Conservation (phyloP, 306 rosid species). For the Sesbania bispinosa region DNA sequence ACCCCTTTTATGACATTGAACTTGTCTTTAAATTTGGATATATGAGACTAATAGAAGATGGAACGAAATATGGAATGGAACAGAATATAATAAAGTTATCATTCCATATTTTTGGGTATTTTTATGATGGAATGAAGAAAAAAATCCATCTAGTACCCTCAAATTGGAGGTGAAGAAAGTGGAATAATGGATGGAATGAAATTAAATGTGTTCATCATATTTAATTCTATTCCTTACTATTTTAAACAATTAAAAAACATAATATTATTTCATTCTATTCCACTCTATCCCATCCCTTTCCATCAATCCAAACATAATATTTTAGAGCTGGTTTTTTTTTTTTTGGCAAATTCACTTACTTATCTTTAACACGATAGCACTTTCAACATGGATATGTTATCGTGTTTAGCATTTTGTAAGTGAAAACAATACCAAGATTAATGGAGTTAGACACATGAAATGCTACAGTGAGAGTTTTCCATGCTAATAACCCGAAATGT, state of each 20-base stretch:
- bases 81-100: background rate
- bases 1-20: too few species aligned
- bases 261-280: background rate
- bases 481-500: background rate
- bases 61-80: background rate
- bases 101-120: background rate
- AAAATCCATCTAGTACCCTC: background rate
- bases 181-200: background rate
- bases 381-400: background rate
- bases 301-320: background rate
- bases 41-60: background rate
- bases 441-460: background rate
- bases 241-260: background rate
- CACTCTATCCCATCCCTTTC: background rate
- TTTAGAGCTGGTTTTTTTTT: background rate
- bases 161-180: background rate
- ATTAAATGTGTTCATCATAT: background rate
- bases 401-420: background rate
- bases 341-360: background rate
- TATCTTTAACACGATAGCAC: background rate
- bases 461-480: background rate
- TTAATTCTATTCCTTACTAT: too few species aligned
- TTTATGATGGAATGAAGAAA: background rate
- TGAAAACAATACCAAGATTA: too few species aligned
- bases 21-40: too few species aligned